Percentiles rank a stretch among this genome's conserved stretches.
These are phyloP conservation scores for Talaromyces verruculosus DNA, from an alignment of 2,329 filamentous ascomycete species.

Conservation along the genomic window DNA sequence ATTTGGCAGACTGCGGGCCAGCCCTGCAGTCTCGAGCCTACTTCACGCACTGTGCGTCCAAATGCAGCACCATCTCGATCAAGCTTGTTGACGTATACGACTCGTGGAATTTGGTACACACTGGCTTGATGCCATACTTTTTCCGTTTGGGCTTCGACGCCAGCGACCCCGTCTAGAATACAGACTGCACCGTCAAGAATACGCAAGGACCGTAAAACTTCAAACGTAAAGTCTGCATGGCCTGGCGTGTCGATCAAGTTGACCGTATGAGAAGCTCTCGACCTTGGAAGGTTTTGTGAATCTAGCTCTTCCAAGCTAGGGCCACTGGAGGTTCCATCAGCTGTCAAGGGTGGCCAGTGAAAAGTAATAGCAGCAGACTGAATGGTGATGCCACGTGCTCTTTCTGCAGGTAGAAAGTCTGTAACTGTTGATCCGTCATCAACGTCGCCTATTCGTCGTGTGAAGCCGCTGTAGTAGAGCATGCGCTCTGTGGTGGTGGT, in stretches of 20 bases:
- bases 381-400: slow-evolving; percentile 91
- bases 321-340: slow-evolving; percentile 23
- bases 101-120: slow-evolving; percentile 77
- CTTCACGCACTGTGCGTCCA: slow-evolving; percentile 78
- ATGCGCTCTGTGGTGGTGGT: slow-evolving; percentile 98
- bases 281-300: slow-evolving; percentile 49
- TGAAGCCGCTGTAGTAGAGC: slow-evolving; percentile 94
- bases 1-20: slow-evolving; percentile 94
- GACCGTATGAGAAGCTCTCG: slow-evolving; percentile 64
- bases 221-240: slow-evolving; percentile 96
- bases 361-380: slow-evolving; percentile 97
- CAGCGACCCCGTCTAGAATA: slow-evolving; percentile 86
- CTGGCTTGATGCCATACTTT: slow-evolving; percentile 92
- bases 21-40: slow-evolving; percentile 73
- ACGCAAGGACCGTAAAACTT: slow-evolving; percentile 85
- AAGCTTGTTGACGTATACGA: slow-evolving; percentile 81
- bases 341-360: slow-evolving; percentile 69
- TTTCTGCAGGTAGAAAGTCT: slow-evolving; percentile 90
- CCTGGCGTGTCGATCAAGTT: slow-evolving; percentile 96
- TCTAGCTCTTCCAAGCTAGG: slow-evolving; percentile 26
- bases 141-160: slow-evolving; percentile 95
- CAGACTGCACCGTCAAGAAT: slow-evolving; percentile 90
- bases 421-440: slow-evolving; percentile 96
- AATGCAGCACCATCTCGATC: slow-evolving; percentile 82
- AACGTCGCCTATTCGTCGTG: slow-evolving; percentile 86